Evolutionary conservation across 805 yeast species (phyloP).

Genomic region (Yarrowia sp.): DNA sequence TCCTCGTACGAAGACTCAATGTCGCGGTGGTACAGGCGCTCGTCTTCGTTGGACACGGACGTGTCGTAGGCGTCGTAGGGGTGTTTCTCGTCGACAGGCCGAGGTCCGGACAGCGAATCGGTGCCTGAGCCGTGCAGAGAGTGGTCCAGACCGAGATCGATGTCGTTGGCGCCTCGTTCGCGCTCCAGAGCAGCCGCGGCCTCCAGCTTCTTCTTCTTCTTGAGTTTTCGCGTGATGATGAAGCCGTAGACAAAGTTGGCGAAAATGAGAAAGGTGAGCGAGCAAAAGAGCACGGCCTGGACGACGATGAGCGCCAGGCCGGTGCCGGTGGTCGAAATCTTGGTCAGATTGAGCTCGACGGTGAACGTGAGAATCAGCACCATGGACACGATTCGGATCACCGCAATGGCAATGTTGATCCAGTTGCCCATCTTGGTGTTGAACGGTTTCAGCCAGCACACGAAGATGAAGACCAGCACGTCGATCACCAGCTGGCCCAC

Average conservation of each 20-base stretch:
- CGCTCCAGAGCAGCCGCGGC: constrained; percentile 27
- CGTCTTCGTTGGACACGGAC: constrained; percentile 12
- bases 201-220: constrained; percentile 34
- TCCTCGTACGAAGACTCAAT: constrained; percentile 25
- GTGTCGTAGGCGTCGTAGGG: constrained; percentile 22
- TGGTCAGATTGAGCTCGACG: constrained; percentile 46
- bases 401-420: constrained; percentile 47
- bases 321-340: constrained; percentile 47
- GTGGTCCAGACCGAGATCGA: constrained; percentile 23
- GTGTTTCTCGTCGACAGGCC: constrained; percentile 7
- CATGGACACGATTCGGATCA: constrained; percentile 47
- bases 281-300: constrained; percentile 47
- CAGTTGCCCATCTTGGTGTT: constrained; percentile 48
- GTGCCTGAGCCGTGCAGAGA: constrained; percentile 11
- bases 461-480: constrained; percentile 42
- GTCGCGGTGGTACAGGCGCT: constrained; percentile 14
- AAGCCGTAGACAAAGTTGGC: constrained; percentile 38
- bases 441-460: constrained; percentile 46
- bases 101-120: background rate
- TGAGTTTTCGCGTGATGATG: constrained; percentile 18
- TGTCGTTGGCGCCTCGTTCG: constrained; percentile 21
- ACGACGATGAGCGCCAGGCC: constrained; percentile 48
- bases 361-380: constrained; percentile 48
- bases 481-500: constrained; percentile 50
- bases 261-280: constrained; percentile 45